Evolutionary conservation across 768 basidiomycete genomes (phyloP), one percentile per base, ranked within the genome.

Genomic region (Xanthoconium purpureum): DNA sequence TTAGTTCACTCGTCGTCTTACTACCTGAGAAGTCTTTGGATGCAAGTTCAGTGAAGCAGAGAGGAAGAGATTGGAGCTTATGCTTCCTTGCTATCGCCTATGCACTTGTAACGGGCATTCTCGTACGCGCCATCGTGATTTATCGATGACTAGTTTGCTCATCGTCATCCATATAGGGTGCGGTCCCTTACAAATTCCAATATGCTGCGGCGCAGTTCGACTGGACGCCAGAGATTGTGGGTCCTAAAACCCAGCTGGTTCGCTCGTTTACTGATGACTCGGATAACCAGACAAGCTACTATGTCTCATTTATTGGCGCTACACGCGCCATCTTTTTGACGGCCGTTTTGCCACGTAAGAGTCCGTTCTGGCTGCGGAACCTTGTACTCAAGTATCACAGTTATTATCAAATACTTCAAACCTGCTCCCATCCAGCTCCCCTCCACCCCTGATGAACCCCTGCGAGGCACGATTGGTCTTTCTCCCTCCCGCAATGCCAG

Each of bases 1-100:
- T 95, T 48, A 80, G 77, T 47, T 93, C 93, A 8, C 78, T 98
- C 54, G 73, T 79, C 15, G 76, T 90, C 9, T 82, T 93, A 53
- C 58, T 79, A 5, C 89, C 89, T 0, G 59, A 64, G 5, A 64
- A 61, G 13, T 56, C 70, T 62, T 54, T 37, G 13, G 58, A 64
- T 53, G 28, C 50, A 14, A 80, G 77, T 53, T 74, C 78, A 32
- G 66, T 79, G 43, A 80, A 78, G 63, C 63, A 53, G 51, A 65
- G 56, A 32, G 71, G 64, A 55, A 77, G 75, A 54, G 85, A 91
- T 59, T 91, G 88, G 87, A 88, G 78, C 61, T 63, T 94, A 61
- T 75, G 78, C 6, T 69, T 84, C 6, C 38, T 90, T 39, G 84
- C 79, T 1, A 52, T 80, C 38, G 79, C 76, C 6, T 84, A 80